Percentiles rank a stretch among this genome's conserved stretches.
phyloP scores from a whole-genome alignment of 257 asterid genomes.

The Primulina eburnea region DNA sequence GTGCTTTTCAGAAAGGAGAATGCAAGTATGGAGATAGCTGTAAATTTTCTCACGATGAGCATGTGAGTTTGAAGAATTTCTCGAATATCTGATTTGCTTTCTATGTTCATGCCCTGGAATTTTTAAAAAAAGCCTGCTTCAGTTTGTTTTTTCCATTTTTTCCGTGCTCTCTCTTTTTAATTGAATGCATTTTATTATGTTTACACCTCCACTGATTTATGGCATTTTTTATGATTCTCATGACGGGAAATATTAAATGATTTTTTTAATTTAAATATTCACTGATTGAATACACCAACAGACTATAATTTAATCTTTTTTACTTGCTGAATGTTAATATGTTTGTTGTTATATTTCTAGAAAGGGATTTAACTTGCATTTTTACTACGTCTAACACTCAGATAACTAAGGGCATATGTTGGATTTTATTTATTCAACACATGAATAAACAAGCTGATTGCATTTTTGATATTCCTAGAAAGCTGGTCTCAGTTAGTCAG shows the following conservation, averaged over 20 bases:
- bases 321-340: not conserved
- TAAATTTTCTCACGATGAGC: constrained; percentile 91
- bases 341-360: not conserved
- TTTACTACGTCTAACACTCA: too few species aligned
- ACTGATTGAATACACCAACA: not conserved
- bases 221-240: constrained; percentile 2
- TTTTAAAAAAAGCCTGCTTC: not conserved
- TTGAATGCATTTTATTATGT: not conserved
- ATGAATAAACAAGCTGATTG: too few species aligned
- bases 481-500: not conserved
- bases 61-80: constrained; percentile 37
- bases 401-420: not conserved
- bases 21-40: constrained; percentile 85
- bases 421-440: too few species aligned
- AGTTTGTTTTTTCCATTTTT: not conserved
- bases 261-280: not conserved
- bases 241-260: not conserved
- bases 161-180: not conserved
- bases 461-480: too few species aligned
- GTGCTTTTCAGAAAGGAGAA: constrained; percentile 87
- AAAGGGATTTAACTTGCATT: not conserved
- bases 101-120: not conserved
- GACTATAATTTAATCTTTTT: not conserved
- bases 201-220: constrained; percentile 3
- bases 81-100: not conserved